Conservation (phyloP, 257 asterid species). For the Nicotiana noctiflora region DNA sequence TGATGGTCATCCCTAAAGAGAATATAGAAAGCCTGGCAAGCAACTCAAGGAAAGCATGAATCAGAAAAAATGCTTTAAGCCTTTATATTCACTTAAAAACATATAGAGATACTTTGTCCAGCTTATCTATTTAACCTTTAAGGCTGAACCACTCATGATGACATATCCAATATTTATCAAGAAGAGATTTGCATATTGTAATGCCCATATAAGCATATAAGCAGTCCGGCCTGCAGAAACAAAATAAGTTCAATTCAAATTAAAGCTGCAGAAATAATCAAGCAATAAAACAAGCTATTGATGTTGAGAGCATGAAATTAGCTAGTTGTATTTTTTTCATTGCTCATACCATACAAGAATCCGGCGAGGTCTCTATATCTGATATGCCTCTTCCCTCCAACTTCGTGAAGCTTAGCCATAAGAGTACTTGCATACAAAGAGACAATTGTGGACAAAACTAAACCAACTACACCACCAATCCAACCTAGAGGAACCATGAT, state of each 20-base stretch:
- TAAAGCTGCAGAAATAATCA: background rate
- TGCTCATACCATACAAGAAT: conserved; percentile 57
- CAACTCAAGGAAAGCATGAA: background rate
- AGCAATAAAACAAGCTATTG: background rate
- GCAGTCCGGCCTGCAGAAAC: conserved; percentile 54
- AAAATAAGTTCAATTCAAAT: background rate
- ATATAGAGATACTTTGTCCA: background rate
- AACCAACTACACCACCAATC: conserved; percentile 89
- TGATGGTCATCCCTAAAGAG: conserved; percentile 51
- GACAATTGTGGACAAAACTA: conserved; percentile 54
- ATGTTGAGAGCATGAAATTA: background rate
- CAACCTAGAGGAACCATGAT: conserved; percentile 96
- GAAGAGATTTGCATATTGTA: conserved; percentile 84
- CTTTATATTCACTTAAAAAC: background rate
- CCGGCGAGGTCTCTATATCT: conserved; percentile 50
- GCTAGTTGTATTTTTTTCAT: background rate
- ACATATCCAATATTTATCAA: conserved; percentile 83
- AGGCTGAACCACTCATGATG: conserved; percentile 80
- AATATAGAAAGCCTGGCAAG: conserved; percentile 63
- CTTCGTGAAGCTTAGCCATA: conserved; percentile 91
- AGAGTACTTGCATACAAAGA: conserved; percentile 77
- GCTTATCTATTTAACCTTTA: conserved; percentile 47
- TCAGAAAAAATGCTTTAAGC: background rate
- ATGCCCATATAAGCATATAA: conserved; percentile 72
- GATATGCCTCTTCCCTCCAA: conserved; percentile 89